phyloP scores from a whole-genome alignment of 2,329 filamentous ascomycete species.

The Aureobasidium sp. region DNA sequence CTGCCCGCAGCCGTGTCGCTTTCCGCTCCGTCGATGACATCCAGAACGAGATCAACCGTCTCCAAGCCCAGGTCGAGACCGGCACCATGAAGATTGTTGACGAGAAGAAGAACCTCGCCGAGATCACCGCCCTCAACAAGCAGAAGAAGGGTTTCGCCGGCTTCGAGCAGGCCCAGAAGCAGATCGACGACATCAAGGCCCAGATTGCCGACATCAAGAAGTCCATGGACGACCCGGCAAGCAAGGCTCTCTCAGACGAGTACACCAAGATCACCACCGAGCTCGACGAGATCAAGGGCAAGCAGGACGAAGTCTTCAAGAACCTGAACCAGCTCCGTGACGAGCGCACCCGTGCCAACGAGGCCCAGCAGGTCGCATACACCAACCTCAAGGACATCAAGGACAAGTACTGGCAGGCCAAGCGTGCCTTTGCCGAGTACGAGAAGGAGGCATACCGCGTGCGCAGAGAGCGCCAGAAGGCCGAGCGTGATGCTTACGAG shows the following conservation, averaged over 20 bases:
- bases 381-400: slow-evolving; percentile 74
- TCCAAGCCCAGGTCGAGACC: slow-evolving; percentile 79
- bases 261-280: slow-evolving; percentile 82
- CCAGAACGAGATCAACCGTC: slow-evolving; percentile 68
- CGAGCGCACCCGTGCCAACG: slow-evolving; percentile 74
- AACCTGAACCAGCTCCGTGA: slow-evolving; percentile 75
- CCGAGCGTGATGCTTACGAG: slow-evolving; percentile 66
- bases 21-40: slow-evolving; percentile 88
- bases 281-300: slow-evolving; percentile 80
- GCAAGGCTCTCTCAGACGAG: slow-evolving; percentile 76
- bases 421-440: slow-evolving; percentile 73
- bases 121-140: slow-evolving; percentile 77
- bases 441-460: slow-evolving; percentile 76
- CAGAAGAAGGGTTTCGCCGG: slow-evolving; percentile 83
- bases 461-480: slow-evolving; percentile 67
- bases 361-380: slow-evolving; percentile 81
- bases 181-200: slow-evolving; percentile 76
- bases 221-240: slow-evolving; percentile 81
- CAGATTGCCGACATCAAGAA: slow-evolving; percentile 88
- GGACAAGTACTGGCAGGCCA: slow-evolving; percentile 75
- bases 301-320: slow-evolving; percentile 88
- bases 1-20: slow-evolving; percentile 65
- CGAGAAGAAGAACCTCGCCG: slow-evolving; percentile 84
- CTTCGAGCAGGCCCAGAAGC: slow-evolving; percentile 78
- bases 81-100: slow-evolving; percentile 94